Conservation (phyloP, 768 basidiomycete species). For the Boletus rufocinnamomeus region DNA sequence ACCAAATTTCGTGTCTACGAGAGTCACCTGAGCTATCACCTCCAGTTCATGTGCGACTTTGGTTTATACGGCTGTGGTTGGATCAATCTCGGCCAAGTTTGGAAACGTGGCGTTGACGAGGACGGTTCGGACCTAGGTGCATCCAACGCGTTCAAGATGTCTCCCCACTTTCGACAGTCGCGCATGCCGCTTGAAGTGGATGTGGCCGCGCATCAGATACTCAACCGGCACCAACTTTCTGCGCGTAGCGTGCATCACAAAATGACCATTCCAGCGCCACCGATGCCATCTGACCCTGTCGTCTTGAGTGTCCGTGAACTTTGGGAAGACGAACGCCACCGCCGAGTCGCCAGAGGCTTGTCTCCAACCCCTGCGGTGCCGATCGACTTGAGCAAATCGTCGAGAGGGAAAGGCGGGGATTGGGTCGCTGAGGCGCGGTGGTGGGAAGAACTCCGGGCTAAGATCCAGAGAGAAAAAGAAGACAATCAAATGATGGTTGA, state of each 20-base stretch:
- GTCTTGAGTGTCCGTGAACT: conserved; percentile 89
- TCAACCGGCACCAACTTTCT: conserved; percentile 72
- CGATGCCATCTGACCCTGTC: conserved; percentile 64
- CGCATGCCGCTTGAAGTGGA: conserved; percentile 83
- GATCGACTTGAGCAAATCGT: conserved; percentile 63
- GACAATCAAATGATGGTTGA: conserved; percentile 27
- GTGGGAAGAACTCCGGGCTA: conserved; percentile 68
- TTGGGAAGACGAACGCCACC: conserved; percentile 93
- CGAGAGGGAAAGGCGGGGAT: conserved; percentile 54
- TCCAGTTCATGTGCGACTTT: conserved; percentile 95
- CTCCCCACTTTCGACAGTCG: conserved; percentile 66
- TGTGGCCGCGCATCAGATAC: conserved; percentile 74
- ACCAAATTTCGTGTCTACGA: conserved; percentile 82
- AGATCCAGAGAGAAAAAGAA: conserved; percentile 53
- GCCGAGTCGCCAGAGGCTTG: conserved; percentile 67
- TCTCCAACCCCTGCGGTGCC: conserved; percentile 74
- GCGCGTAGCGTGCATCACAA: conserved; percentile 69
- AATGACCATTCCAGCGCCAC: conserved; percentile 57
- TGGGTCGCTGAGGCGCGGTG: conserved; percentile 77
- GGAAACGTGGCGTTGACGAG: conserved; percentile 50
- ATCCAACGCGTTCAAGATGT: conserved; percentile 41
- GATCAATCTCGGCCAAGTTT: conserved; percentile 72
- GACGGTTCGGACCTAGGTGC: conserved; percentile 17
- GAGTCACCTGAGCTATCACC: conserved; percentile 81
- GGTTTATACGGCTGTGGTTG: conserved; percentile 94